Evolutionary conservation across 495 filamentous ascomycete genomes (phyloP), one percentile per base, ranked within the genome.

Genomic region (Neurospora sp.): DNA sequence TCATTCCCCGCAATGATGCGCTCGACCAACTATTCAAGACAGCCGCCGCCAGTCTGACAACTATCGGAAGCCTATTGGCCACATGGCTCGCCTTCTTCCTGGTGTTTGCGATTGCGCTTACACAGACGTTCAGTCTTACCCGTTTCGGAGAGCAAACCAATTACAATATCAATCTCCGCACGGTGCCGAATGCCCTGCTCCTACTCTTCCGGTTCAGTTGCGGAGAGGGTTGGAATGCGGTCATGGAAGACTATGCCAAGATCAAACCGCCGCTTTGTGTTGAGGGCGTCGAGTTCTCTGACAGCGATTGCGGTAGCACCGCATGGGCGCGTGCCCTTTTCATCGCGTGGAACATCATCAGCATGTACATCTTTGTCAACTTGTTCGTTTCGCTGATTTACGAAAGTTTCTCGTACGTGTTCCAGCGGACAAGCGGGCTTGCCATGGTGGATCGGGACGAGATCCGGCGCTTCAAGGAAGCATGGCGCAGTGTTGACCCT

Each of bases 361-460:
- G 95, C 91, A 98, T 99, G 96, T 99, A 98, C 82, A 96, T 99
- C 81, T 99, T 99, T 76, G 94, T 98, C 76, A 97, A 92, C 78
- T 86, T 99, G 82, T 99, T 99, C 80, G 94, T 98, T 72, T 99
- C 96, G 48, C 89, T 99, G 76, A 99, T 99, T 75, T 99, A 94
- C 81, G 96, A 99, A 84, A 98, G 95, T 83, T 99, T 99, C 84
- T 97, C 93, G 80, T 99, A 99, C 80, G 96, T 99, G 76, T 99
- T 98, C 79, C 96, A 99, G 82, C 88, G 94, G 72, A 97, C 93
- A 74, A 97, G 93, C 78, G 90, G 90, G 35, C 84, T 94, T 70
- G 94, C 93, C 41, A 89, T 90, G 40, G 90, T 98, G 68, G 94
- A 92, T 74, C 87, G 96, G 70, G 94, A 97, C 75, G 96, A 99